Base-by-base conservation (phyloP, 2,329 filamentous ascomycete species). In the Aspergillus ochraceus region DNA sequence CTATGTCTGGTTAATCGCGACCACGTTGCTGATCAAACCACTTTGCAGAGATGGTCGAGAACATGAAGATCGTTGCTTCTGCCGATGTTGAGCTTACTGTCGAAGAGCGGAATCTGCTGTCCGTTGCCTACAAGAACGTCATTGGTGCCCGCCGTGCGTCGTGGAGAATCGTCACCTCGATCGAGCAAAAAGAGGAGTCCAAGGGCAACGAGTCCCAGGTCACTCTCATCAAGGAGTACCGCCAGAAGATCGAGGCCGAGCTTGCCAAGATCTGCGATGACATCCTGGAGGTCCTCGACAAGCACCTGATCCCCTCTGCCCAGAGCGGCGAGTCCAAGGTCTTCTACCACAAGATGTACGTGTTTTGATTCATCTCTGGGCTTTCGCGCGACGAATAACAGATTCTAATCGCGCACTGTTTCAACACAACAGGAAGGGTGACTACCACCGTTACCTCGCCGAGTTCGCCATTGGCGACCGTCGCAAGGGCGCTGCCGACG, bases 291-390 rank as follows among this genome's bases (percentile, higher is more conserved):
- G 93, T 97, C 72, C 88, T 98, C 60, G 92, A 97, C 83, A 82
- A 94, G 82, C 90, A 94, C 84, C 85, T 98, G 75, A 97, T 98
- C 74, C 91, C 92, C 72, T 95, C 91, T 72, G 94, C 94, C 71
- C 90, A 95, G 85, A 92, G 88, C 74, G 94, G 93, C 81, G 94
- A 98, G 86, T 97, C 92, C 74, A 97, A 97, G 88, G 94, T 98
- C 73, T 98, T 98, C 84, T 97, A 97, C 85, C 93, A 98, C 90
- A 98, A 98, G 90, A 98, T 98, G 92, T 96, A 80, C 70, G 86
- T 65, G 61, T 26, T 36, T n/a, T 30, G 19, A 30, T 49, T 60
- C 26, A 17, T 54, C 32, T 58, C 42, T 9, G 9, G 17, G 32
- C 22, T 32, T 26, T n/a, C 42, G 24, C 42, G 24, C 58, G 22